phyloP scores from a whole-genome alignment of 768 basidiomycete species.

The Leccinellum rugosiceps region DNA sequence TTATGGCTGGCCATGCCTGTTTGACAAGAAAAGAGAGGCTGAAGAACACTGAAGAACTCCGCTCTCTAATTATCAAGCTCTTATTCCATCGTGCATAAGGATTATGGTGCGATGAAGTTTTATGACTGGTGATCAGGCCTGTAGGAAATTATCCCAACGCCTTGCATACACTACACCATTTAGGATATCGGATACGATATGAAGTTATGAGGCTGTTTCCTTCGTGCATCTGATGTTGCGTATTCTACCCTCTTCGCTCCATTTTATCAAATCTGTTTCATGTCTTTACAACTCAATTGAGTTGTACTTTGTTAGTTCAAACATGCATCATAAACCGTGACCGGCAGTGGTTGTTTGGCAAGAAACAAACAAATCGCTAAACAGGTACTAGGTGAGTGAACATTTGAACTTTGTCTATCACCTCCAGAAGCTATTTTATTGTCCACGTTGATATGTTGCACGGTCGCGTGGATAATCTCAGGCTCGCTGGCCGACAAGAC shows the following conservation, averaged over 20 bases:
- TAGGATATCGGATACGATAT: no score
- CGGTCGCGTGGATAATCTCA: no score
- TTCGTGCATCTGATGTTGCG: neutral
- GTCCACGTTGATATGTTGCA: no score
- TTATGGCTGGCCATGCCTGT: conserved; percentile 16
- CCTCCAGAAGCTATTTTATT: no score
- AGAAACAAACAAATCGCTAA: conserved; percentile 7
- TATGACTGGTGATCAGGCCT: neutral
- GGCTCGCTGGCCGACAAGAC: no score
- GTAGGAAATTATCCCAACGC: neutral
- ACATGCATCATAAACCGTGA: no score
- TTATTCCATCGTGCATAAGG: conserved; percentile 3
- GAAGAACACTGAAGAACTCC: conserved; percentile 18
- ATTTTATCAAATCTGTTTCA: neutral
- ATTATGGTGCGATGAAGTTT: neutral
- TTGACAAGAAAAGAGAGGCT: conserved; percentile 17
- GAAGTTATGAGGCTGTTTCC: neutral
- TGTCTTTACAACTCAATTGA: no score
- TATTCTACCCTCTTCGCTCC: neutral
- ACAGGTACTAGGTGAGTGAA: no score
- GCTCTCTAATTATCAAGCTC: conserved; percentile 15
- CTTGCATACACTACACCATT: neutral
- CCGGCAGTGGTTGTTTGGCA: conserved; percentile 2
- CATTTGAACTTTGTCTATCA: neutral
- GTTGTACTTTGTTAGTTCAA: neutral